These are phyloP conservation scores for Knufia petricola DNA, from an alignment of 2,329 filamentous ascomycete genomes.

Conservation along the genomic window DNA sequence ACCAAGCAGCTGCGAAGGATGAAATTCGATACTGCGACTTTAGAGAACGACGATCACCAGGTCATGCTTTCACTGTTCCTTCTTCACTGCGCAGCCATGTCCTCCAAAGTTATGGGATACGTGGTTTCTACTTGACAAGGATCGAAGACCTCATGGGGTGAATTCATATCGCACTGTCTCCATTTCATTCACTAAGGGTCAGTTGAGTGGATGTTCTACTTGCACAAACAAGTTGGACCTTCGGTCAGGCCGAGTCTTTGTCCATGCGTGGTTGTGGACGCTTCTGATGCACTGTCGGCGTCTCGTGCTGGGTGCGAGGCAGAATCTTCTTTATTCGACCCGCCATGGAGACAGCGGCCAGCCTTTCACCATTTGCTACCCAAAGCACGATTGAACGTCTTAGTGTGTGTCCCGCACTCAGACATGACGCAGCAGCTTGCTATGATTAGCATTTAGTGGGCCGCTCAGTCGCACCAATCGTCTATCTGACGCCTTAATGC, in stretches of 20 bases:
- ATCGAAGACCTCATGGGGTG: not conserved
- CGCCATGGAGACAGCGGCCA: constrained; percentile 1
- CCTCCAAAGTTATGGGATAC: constrained; percentile 2
- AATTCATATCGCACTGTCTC: not conserved
- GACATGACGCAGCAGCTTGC: not conserved
- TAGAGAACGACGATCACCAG: too few species aligned
- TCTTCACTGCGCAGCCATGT: constrained; percentile 1
- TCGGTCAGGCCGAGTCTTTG: not conserved
- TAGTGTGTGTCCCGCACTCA: not conserved
- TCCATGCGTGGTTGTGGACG: too few species aligned
- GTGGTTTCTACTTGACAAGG: not conserved
- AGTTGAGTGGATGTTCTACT: constrained; percentile 1
- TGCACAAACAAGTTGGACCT: too few species aligned
- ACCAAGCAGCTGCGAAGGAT: too few species aligned
- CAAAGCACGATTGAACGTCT: not conserved
- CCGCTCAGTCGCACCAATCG: constrained; percentile 3
- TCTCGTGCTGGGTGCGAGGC: not conserved
- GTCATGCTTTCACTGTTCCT: too few species aligned
- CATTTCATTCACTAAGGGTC: not conserved
- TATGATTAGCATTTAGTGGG: constrained; percentile 1
- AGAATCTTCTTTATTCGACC: not conserved
- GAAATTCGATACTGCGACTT: too few species aligned
- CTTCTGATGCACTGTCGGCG: not conserved
- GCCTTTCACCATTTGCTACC: not conserved
- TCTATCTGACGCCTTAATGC: constrained; percentile 2